Base-by-base conservation (phyloP, 2,329 filamentous ascomycete species). In the Phyllachora maydis region DNA sequence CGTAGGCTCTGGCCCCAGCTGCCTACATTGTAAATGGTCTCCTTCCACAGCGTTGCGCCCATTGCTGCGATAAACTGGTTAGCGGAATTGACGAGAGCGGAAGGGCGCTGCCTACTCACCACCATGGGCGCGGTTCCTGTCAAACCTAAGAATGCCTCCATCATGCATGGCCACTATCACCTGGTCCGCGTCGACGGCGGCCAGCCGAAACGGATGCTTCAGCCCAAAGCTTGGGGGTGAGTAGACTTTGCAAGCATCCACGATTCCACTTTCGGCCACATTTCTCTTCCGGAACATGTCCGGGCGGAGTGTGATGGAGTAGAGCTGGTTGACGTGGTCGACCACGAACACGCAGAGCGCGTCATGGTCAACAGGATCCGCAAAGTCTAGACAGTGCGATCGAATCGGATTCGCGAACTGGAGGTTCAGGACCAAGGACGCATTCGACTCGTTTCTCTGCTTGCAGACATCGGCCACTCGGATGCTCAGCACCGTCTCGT, bases 111-210 rank as follows among this genome's bases (percentile, higher is more conserved):
- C n/a, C n/a, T n/a, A n/a, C 56, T 41, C 40, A 64, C 61, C 37
- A 28, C 59, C 53, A 13, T 54, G 44, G 6, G 40, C 35, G 28
- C 46, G 53, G 28, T 51, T 65, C 39, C 67, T 65, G 27, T 73
- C 71, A 32, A 95, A 53, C 16, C 64, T 64, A 32, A 85, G 54
- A 32, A 88, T 57, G 21, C 70, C 68, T 14, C 81, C 81, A 49
- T 88, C 76, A 30, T 77, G 70, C 31, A 92, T 64, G 0, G 82
- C 75, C 12, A 91, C 61, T 22, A 93, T 60, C 22, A 98, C 48
- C 37, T 79, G 72, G 30, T 77, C 59, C 10, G 71, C 63, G 33
- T 57, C 74, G 28, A 75, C 63, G 11, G 82, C 79, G 34, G 77
- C 58, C 35, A 98, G 57, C 29, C 82, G 65, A 45, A 92, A 85